Conservation (phyloP, 2,329 filamentous ascomycete genomes). For the Fusarium lyarnte region DNA sequence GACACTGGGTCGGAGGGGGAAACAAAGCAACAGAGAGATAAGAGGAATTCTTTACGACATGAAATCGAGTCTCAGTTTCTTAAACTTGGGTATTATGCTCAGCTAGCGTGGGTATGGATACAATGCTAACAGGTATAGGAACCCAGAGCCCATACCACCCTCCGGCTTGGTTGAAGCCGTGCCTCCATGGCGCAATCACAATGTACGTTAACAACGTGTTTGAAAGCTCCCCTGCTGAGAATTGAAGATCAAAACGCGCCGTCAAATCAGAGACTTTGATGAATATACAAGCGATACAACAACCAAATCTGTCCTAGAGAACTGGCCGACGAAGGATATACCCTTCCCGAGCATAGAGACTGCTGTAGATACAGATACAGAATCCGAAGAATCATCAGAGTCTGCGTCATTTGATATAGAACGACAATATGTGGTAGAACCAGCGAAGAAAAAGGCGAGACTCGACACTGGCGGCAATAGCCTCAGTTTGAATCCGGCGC, state of each 20-base stretch:
- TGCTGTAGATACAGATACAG: too few relatives aligned
- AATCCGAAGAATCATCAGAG: neutral
- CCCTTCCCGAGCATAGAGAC: conserved; percentile 13
- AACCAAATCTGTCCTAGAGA: neutral
- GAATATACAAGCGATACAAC: neutral
- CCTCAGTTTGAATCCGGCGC: neutral
- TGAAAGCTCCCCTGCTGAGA: neutral
- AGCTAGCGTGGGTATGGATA: neutral
- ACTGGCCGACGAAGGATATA: conserved; percentile 15
- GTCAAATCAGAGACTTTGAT: neutral
- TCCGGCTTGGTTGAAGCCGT: neutral
- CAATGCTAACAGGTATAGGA: neutral
- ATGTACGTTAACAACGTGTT: neutral
- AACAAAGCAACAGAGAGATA: neutral
- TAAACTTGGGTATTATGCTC: neutral
- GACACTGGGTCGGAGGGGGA: too few relatives aligned
- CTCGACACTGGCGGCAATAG: neutral
- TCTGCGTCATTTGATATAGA: neutral
- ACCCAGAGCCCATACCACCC: neutral
- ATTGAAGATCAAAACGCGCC: too few relatives aligned
- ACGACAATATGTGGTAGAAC: neutral
- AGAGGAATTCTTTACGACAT: neutral
- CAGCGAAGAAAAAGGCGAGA: neutral
- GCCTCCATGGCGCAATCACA: neutral
- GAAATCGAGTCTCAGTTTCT: neutral